These are phyloP conservation scores for Malus hybrid DNA, from an alignment of 331 rosid species.

Conservation along the genomic window DNA sequence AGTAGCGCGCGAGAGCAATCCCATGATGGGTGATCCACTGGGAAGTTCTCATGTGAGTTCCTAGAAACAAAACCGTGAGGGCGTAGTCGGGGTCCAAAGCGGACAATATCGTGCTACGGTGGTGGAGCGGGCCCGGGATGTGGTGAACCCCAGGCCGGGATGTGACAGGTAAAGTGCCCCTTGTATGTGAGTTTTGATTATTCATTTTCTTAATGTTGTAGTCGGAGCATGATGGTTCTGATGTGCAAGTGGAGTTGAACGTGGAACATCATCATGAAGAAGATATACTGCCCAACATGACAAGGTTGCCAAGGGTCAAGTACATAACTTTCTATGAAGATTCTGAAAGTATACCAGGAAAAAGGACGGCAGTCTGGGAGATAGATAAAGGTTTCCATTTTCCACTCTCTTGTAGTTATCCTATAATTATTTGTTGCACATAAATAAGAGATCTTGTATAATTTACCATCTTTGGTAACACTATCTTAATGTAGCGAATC, in stretches of 20 bases:
- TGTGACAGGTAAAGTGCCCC: neutral
- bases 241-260: slow-evolving; percentile 71
- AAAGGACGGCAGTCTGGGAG: slow-evolving; percentile 96
- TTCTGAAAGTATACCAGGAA: slow-evolving; percentile 82
- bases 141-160: no score
- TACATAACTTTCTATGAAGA: slow-evolving; percentile 91
- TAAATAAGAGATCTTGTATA: neutral
- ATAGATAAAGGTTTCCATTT: slow-evolving; percentile 64
- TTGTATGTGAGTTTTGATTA: neutral
- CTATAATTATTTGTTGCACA: neutral
- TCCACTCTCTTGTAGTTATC: neutral
- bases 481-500: slow-evolving; percentile 68
- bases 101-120: no score
- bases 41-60: no score
- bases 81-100: no score
- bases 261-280: slow-evolving; percentile 59
- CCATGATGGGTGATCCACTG: no score
- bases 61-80: no score
- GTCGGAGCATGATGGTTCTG: slow-evolving; percentile 93
- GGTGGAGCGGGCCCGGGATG: no score
- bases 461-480: slow-evolving; percentile 6
- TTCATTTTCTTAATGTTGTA: slow-evolving; percentile 29
- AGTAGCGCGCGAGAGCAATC: no score
- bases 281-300: slow-evolving; percentile 78
- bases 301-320: slow-evolving; percentile 60